phyloP scores from a whole-genome alignment of 2,329 filamentous ascomycete species.

The Aspergillus quadricinctus region DNA sequence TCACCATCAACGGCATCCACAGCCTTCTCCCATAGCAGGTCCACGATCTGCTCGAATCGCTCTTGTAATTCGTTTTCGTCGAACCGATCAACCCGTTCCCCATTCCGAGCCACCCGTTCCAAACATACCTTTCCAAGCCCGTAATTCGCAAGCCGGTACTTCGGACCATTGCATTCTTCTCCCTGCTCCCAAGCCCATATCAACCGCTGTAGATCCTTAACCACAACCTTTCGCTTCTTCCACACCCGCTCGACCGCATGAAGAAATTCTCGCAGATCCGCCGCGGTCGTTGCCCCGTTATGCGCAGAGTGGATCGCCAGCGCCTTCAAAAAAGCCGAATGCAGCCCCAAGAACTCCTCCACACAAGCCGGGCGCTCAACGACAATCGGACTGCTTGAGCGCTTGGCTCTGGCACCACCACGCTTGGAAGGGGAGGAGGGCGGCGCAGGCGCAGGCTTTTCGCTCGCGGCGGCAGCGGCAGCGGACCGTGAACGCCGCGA shows the following conservation, averaged over 20 bases:
- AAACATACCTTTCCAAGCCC: conserved; percentile 38
- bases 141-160: conserved; percentile 39
- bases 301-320: conserved; percentile 67
- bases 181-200: conserved; percentile 57
- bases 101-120: conserved; percentile 21
- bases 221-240: conserved; percentile 65
- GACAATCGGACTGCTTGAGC: conserved; percentile 17
- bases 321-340: conserved; percentile 64
- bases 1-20: conserved; percentile 29
- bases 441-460: conserved; percentile 4
- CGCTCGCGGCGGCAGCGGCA: not conserved
- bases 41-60: conserved; percentile 47
- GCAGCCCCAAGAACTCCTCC: conserved; percentile 57
- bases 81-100: conserved; percentile 9
- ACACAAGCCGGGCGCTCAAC: conserved; percentile 24
- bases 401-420: conserved; percentile 4
- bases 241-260: conserved; percentile 64
- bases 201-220: conserved; percentile 62
- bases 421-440: conserved; percentile 26
- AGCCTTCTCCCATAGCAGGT: conserved; percentile 43
- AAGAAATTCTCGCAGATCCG: conserved; percentile 59
- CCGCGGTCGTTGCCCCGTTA: conserved; percentile 58
- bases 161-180: conserved; percentile 13
- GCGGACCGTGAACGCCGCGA: not conserved
- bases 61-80: conserved; percentile 45